Base-by-base conservation (phyloP, 148 eudicot species). In the Chenopodium quinoa region DNA sequence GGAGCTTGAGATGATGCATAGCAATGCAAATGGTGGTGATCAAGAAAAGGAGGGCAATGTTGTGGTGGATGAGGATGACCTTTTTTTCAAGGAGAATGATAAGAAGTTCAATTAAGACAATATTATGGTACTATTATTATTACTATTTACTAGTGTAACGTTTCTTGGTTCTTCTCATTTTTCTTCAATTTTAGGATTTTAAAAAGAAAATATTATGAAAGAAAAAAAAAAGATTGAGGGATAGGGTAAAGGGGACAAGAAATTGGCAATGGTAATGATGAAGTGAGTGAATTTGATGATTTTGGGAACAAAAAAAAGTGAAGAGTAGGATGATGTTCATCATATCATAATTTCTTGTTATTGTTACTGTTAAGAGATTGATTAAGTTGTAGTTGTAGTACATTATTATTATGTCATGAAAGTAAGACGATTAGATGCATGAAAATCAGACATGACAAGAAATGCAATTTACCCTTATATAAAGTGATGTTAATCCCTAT, bases 1-100 rank as follows among this genome's bases (percentile, higher is more conserved):
- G 86, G 94, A 94, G 23, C 78, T 95, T 88, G 90, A 90, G 73
- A 90, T 86, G 78, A 87, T 84, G 19, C 83, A 86, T 50, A 48
- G 46, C 25, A 74, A 31, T 27, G 76, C 50, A 13, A 67, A 66
- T 37, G 60, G 73, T 58, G 70, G 75, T 54, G 78, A 25, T 73
- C 16, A 29, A 32, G 27, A 78, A 1, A 47, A 71, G n/a, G 79
- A 79, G 2, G 85, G 34, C 31, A 44, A 66, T 20, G 74, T 16
- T 44, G 44, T 73, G 68, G 75, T 50, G 73, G 32, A 37, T 46
- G 32, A 37, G 23, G 32, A 47, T 10, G 60, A 73, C 4, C 34
- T 23, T 40, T 47, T 12, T 23, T 34, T 78, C 6, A 75, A 79
- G 8, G 71, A 79, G 32, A 67, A 70, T 73, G 65, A 79, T 66